Evolutionary conservation across 2,329 filamentous ascomycete genomes (phyloP).

Genomic region (Fusarium floridanum): DNA sequence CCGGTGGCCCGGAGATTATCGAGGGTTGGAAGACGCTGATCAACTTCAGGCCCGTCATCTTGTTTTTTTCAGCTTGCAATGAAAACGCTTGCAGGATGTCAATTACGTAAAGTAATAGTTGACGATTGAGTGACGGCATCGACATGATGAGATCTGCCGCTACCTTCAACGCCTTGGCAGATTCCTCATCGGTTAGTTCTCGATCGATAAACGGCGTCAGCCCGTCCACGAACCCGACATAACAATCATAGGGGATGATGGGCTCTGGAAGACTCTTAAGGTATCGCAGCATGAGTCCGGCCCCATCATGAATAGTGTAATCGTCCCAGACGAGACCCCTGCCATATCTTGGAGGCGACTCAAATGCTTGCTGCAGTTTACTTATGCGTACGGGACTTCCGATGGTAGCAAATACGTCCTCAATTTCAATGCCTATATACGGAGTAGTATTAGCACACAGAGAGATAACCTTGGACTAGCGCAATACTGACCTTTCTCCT

Average conservation of each 20-base stretch:
- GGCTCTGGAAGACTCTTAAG: slow-evolving; percentile 11
- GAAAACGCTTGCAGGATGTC: too few species aligned
- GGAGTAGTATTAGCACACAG: neutral
- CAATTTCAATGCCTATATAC: neutral
- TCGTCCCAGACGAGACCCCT: neutral
- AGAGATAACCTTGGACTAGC: neutral
- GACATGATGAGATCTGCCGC: neutral
- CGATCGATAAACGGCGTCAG: neutral
- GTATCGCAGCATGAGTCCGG: slow-evolving; percentile 11
- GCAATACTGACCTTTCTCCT: neutral
- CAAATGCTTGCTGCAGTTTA: neutral
- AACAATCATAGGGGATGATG: neutral
- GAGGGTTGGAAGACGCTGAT: neutral
- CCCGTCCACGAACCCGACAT: neutral
- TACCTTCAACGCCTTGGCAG: neutral
- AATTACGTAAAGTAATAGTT: too few species aligned
- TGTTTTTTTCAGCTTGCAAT: too few species aligned
- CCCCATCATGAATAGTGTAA: slow-evolving; percentile 4
- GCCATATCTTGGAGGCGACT: neutral
- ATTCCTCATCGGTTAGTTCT: neutral
- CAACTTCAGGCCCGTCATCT: neutral
- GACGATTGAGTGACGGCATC: neutral
- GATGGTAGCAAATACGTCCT: neutral
- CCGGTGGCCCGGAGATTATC: neutral
- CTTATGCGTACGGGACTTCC: neutral